Evolutionary conservation across 129 eudicot species (phyloP).

Genomic region (Flaveria sonorensis): DNA sequence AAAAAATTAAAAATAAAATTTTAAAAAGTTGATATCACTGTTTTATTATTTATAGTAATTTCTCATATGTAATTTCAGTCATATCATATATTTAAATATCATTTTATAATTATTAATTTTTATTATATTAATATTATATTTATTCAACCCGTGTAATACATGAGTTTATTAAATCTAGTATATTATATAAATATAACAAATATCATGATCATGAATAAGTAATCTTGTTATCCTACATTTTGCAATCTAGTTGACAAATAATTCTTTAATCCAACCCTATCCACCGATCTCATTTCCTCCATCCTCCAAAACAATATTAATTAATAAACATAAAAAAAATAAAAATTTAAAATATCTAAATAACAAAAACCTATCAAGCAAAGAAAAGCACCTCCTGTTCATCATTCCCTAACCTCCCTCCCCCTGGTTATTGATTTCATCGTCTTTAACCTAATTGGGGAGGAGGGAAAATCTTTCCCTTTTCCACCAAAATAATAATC

Average conservation of each 20-base stretch:
- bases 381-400: constrained; percentile 34
- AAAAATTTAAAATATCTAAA: background rate
- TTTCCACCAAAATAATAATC: constrained; percentile 8
- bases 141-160: no score
- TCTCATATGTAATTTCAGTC: no score
- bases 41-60: no score
- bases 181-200: no score
- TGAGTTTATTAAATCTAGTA: no score
- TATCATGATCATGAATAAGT: no score
- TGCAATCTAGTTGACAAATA: constrained; percentile 14
- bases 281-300: constrained; percentile 5
- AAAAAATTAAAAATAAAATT: no score
- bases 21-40: no score
- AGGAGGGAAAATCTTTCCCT: constrained; percentile 36
- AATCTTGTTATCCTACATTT: background rate
- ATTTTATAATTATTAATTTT: no score
- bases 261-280: background rate
- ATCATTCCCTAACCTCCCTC: constrained; percentile 21
- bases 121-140: no score
- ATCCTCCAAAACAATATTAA: constrained; percentile 7
- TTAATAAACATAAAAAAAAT: background rate
- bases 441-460: constrained; percentile 42
- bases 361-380: constrained; percentile 38
- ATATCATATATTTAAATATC: no score
- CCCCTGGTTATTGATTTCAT: constrained; percentile 36